Evolutionary conservation across 2,329 filamentous ascomycete genomes (phyloP).

Genomic region (Alternaria sp.): DNA sequence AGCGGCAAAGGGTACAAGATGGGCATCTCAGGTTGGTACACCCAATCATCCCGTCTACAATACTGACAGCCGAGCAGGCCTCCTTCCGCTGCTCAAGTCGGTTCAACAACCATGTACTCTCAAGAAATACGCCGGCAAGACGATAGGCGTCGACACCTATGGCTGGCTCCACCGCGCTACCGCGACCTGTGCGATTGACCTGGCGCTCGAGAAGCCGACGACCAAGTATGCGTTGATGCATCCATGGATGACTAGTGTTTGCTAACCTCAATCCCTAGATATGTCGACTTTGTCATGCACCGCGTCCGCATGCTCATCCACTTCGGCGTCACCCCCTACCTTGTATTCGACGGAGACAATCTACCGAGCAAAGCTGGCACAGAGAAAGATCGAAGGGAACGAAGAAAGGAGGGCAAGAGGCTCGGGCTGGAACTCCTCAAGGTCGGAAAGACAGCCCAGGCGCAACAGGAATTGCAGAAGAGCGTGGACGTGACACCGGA

Average conservation of each 20-base stretch:
- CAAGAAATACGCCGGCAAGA: slow-evolving; percentile 86
- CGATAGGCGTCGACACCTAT: slow-evolving; percentile 94
- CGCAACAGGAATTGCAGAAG: slow-evolving; percentile 88
- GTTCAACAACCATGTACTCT: slow-evolving; percentile 89
- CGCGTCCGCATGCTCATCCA: slow-evolving; percentile 93
- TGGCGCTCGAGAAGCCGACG: slow-evolving; percentile 87
- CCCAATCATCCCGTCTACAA: slow-evolving; percentile 23
- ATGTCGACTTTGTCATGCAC: slow-evolving; percentile 87
- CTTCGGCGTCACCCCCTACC: slow-evolving; percentile 91
- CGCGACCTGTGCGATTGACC: slow-evolving; percentile 86
- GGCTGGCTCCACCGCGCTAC: slow-evolving; percentile 97
- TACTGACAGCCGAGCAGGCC: slow-evolving; percentile 62
- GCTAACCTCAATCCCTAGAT: slow-evolving; percentile 60
- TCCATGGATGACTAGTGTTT: not conserved
- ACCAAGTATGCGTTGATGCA: slow-evolving; percentile 68
- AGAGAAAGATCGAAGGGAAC: slow-evolving; percentile 76
- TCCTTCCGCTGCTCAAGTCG: slow-evolving; percentile 91
- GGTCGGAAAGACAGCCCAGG: slow-evolving; percentile 80
- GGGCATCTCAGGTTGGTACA: slow-evolving; percentile 49
- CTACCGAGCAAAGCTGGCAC: slow-evolving; percentile 92
- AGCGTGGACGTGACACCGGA: slow-evolving; percentile 93
- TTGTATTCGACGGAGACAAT: slow-evolving; percentile 96
- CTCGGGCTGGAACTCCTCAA: slow-evolving; percentile 79
- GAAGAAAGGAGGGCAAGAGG: slow-evolving; percentile 77
- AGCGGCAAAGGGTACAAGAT: slow-evolving; percentile 41